Base-by-base conservation (phyloP, 257 asterid species). In the Ophiorrhiza pumila region DNA sequence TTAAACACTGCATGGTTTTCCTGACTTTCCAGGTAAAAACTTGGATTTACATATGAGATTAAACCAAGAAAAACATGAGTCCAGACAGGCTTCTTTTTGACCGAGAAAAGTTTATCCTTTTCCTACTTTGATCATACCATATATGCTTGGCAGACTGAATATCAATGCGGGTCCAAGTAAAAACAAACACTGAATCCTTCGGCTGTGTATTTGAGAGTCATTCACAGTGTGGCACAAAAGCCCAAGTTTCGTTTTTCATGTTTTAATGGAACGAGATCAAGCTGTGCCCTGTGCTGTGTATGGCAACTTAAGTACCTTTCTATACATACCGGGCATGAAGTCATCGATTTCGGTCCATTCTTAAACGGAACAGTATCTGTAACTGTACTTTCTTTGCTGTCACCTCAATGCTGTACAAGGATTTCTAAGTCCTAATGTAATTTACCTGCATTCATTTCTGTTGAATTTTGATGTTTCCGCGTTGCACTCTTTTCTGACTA, bases 41-140 rank as follows among this genome's bases (percentile, higher is more conserved):
- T 7, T 60, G 69, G 57, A 34, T 23, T 45, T 45, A 43, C 25
- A 7, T 14, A 71, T 35, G 52, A 69, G 81, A 76, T 52, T 65
- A 69, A 64, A 66, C 78, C 73, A 61, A 55, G 75, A 77, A 63
- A 46, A 71, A 61, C 59, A 22, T 42, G 25, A 53, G 29, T 31
- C 71, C 29, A 27, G 72, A 65, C 78, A 71, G 43, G 62, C 66
- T 77, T 72, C 74, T 74, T 69, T 74, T 61, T 70, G 29, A 71
- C 63, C 56, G 68, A 39, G 71, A 79, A 77, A 80, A 75, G 74
- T 65, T 69, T 73, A 50, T 76, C 56, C 69, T 17, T 59, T 65
- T 46, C 56, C 45, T 25, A n/a, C 41, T 80, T 64, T 55, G 45
- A 53, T 23, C 69, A 41, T 20, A 20, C 27, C 29, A 45, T 71